Evolutionary conservation across 768 basidiomycete genomes (phyloP), one percentile per base, ranked within the genome.

Genomic region (Serendipita sp.): DNA sequence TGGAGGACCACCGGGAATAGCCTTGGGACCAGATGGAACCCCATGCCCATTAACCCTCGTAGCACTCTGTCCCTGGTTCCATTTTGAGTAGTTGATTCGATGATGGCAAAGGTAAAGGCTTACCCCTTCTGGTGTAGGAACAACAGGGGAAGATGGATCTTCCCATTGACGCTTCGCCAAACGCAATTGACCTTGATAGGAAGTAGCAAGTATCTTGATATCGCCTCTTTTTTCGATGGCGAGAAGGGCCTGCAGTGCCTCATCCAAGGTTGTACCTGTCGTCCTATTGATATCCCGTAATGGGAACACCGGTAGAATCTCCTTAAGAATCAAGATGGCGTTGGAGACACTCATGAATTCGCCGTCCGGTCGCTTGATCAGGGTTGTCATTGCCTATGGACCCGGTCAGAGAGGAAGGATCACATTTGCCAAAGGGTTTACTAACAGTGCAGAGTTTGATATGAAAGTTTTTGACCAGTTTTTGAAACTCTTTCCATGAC

Each of bases 331-430:
- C 44, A 94, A 83, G 74, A 98, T 89, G n/a, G 91, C 82, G 71
- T 99, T 99, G 74, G 95, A 94, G 64, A 97, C 89, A 70, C 92
- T 92, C 89, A 97, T 95, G 73, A 94, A 98, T 70, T 94, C 94
- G 60, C 82, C 83, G 13, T 41, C 41, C 13, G 41, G 13, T 41
- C 1, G 92, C 87, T 70, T 85, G 81, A 67, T 34, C 3, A 60
- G 36, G 13, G 56, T 4, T 60, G 56, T 36, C 8, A 60, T 11
- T 35, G 56, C 18, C 56, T 28, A 38, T 23, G 18, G 56, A 63
- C 32, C 54, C 48, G 64, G 1, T 28, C 18, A 13, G 1, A 65
- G 15, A 67, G 62, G 64, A 58, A n/a, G 48, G 34, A 30, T 13
- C 44, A 35, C 47, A 35, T 36, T 41, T 13, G 1, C 23, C 28